Percentiles rank a stretch among this genome's conserved stretches.
These are phyloP conservation scores for Marasmius sp. DNA, from an alignment of 1,284 basidiomycete genomes.

Conservation along the genomic window DNA sequence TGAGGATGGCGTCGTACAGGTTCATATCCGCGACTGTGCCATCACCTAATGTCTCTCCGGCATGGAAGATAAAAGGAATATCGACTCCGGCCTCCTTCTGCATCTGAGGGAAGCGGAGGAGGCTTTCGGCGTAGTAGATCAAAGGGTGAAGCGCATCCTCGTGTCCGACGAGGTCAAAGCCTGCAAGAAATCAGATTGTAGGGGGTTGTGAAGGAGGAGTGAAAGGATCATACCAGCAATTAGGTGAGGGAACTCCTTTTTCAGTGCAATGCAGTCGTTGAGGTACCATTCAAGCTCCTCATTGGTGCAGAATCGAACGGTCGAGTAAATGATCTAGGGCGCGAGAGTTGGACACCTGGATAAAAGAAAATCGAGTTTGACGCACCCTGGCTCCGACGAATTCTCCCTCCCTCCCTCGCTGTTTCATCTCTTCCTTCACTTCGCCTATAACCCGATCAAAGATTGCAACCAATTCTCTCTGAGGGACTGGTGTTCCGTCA, in stretches of 20 bases:
- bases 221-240: conserved; percentile 51
- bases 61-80: conserved; percentile 80
- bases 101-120: conserved; percentile 60
- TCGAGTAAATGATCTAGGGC: conserved; percentile 68
- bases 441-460: conserved; percentile 58
- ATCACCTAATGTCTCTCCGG: conserved; percentile 77
- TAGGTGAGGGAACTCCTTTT: conserved; percentile 72
- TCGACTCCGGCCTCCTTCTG: conserved; percentile 59
- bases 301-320: conserved; percentile 54
- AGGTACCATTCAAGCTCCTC: conserved; percentile 67
- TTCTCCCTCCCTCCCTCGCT: conserved; percentile 52
- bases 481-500: conserved; percentile 55
- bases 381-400: conserved; percentile 65
- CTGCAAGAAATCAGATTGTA: conserved; percentile 30
- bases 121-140: conserved; percentile 60
- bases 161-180: conserved; percentile 80
- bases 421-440: conserved; percentile 51
- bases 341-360: neutral
- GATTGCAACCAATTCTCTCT: conserved; percentile 59
- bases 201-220: neutral
- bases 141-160: conserved; percentile 68
- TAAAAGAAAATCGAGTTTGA: neutral
- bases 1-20: conserved; percentile 74
- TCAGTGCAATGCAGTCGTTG: conserved; percentile 72
- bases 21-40: conserved; percentile 71